Base-by-base conservation (phyloP, 495 filamentous ascomycete species). In the Penicillium cosmopolitanum region DNA sequence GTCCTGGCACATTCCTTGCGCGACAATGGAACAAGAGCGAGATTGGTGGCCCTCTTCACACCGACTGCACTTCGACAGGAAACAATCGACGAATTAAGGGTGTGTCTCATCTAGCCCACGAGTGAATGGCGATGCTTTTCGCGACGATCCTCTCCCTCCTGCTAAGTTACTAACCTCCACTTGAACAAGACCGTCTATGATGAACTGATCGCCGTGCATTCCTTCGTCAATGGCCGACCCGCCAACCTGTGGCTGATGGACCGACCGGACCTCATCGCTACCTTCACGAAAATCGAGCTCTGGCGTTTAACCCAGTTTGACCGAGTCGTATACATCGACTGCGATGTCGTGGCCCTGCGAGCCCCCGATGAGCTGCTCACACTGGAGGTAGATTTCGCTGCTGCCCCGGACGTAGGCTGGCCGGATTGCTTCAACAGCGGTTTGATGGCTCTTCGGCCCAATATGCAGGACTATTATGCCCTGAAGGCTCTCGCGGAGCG, bases 401-500 rank as follows among this genome's bases (percentile, higher is more conserved):
- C 95, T 3, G 92, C 89, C 13, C 96, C 95, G 34, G 95, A 99
- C 69, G 89, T 98, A 65, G 95, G 95, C 66, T 99, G 96, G 96
- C 95, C 95, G 33, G 95, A 99, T 77, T 84, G 92, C 60, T 99
- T 99, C 83, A 99, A 99, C 77, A 93, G 91, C 47, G 95, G 95
- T 57, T 82, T 99, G 51, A 95, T 99, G 90, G 91, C 89, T 44
- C 73, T 98, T 46, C 88, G 84, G 25, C 95, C 95, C 16, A 91
- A 96, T 72, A 76, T 91, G 82, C 88, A 88, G 53, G 93, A 96
- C 58, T 97, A 95, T 73, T 88, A 89, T 68, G 89, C 92, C 23
- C 80, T 99, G 66, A 80, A 85, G 58, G 89, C 89, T 51, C 83
- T 97, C 72, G 93, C 96, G 28, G 83, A 92, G 60, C 77, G 87